Percentiles rank a stretch among this genome's conserved stretches.
These are phyloP conservation scores for Nelumbo lutea DNA, from an alignment of 164 flowering plant genomes.

Conservation along the genomic window DNA sequence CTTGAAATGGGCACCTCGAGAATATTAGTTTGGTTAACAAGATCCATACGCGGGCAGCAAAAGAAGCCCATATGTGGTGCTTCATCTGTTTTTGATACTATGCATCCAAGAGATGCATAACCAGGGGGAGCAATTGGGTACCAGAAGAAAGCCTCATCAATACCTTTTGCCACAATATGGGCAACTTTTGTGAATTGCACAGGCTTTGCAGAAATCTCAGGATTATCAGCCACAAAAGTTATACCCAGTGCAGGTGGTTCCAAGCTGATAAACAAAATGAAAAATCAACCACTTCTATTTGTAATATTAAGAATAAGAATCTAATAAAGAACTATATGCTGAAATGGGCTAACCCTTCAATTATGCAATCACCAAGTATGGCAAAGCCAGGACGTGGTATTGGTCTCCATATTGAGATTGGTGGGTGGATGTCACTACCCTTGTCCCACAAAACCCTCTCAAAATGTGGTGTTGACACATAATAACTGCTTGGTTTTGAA, in stretches of 20 bases:
- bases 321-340: not conserved
- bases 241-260: conserved; percentile 96
- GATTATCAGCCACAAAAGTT: conserved; percentile 61
- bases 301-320: not conserved
- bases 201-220: conserved; percentile 82
- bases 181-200: conserved; percentile 85
- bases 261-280: conserved; percentile 43
- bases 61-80: conserved; percentile 51
- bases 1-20: conserved; percentile 68
- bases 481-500: conserved; percentile 58
- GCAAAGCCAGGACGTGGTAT: conserved; percentile 75
- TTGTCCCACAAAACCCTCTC: conserved; percentile 99
- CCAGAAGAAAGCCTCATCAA: conserved; percentile 92
- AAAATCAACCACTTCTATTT: conserved; percentile 2
- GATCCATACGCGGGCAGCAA: conserved; percentile 94
- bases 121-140: conserved; percentile 98
- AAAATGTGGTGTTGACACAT: conserved; percentile 80
- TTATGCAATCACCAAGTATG: conserved; percentile 87
- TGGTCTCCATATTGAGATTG: conserved; percentile 97
- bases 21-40: conserved; percentile 74
- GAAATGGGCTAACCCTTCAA: conserved; percentile 73
- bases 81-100: conserved; percentile 70
- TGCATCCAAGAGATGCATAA: conserved; percentile 89
- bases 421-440: conserved; percentile 73
- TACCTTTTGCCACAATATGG: conserved; percentile 62